Conservation (phyloP, 345 rosid species). For the Brassica incana region DNA sequence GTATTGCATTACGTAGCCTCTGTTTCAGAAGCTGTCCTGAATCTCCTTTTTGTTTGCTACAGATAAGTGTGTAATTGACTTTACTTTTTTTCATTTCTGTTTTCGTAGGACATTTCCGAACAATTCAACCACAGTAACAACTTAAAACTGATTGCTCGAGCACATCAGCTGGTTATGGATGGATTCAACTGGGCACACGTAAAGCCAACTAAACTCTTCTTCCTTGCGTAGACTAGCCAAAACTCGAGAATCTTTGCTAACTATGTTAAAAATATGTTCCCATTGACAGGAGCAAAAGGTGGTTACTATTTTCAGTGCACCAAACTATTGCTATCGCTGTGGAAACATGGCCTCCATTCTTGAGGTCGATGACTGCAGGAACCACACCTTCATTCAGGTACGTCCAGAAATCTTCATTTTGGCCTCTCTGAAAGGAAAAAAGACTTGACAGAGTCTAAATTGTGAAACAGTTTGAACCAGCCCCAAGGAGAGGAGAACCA, state of each 20-base stretch:
- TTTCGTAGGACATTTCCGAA: slow-evolving; percentile 88
- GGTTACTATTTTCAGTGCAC: slow-evolving; percentile 96
- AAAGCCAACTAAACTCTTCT: slow-evolving; percentile 26
- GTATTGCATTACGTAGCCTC: slow-evolving; percentile 37
- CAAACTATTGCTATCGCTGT: slow-evolving; percentile 97
- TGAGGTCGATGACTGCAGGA: slow-evolving; percentile 93
- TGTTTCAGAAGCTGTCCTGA: slow-evolving; percentile 16
- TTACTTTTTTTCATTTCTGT: slow-evolving; percentile 3
- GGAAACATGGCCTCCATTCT: slow-evolving; percentile 99
- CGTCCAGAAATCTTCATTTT: neutral
- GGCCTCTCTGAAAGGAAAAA: neutral
- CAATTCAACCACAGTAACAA: slow-evolving; percentile 90
- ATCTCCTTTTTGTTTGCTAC: neutral
- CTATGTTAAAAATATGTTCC: slow-evolving; percentile 4
- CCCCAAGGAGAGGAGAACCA: slow-evolving; percentile 98
- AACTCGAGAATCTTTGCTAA: slow-evolving; percentile 10
- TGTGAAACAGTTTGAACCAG: slow-evolving; percentile 85
- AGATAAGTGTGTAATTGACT: slow-evolving; percentile 5
- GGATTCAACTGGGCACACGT: slow-evolving; percentile 99
- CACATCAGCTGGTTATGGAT: slow-evolving; percentile 98
- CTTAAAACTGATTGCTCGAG: slow-evolving; percentile 91
- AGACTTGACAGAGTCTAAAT: neutral
- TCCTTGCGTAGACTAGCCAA: neutral
- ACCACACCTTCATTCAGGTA: slow-evolving; percentile 95
- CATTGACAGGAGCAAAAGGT: slow-evolving; percentile 93